Conservation (phyloP, 805 yeast genomes). For the Suhomyces prunicola region DNA sequence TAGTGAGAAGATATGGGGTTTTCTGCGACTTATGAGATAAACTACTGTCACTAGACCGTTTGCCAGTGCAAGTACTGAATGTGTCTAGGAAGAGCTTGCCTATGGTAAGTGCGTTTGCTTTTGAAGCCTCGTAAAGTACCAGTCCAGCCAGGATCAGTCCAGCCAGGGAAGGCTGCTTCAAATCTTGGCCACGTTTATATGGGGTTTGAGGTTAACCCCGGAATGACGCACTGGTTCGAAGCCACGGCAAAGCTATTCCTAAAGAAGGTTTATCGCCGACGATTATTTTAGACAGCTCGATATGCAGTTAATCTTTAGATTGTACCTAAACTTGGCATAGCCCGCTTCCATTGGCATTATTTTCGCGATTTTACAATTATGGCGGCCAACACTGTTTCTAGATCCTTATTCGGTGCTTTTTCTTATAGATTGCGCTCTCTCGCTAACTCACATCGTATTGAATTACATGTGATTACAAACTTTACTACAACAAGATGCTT, state of each 20-base stretch:
- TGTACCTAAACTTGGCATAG: slow-evolving; percentile 49
- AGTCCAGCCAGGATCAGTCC: neutral
- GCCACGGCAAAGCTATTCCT: slow-evolving; percentile 56
- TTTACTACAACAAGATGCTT: too few relatives aligned
- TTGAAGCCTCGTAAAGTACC: neutral
- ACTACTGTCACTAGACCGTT: too few relatives aligned
- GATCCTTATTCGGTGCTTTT: neutral
- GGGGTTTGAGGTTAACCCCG: neutral
- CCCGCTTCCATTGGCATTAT: slow-evolving; percentile 10
- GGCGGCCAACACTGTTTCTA: slow-evolving; percentile 45
- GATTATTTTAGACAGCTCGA: slow-evolving; percentile 82
- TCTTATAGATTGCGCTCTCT: too few relatives aligned
- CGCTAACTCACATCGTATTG: too few relatives aligned
- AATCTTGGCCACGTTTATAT: neutral
- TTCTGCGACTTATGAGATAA: too few relatives aligned
- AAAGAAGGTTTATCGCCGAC: slow-evolving; percentile 80
- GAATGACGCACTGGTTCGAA: slow-evolving; percentile 30
- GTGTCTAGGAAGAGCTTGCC: neutral
- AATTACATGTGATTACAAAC: too few relatives aligned
- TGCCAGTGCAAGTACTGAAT: too few relatives aligned
- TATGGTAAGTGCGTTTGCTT: neutral
- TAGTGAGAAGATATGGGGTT: too few relatives aligned
- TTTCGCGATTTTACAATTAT: slow-evolving; percentile 57
- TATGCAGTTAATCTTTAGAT: slow-evolving; percentile 78
- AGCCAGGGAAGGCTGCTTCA: neutral